Evolutionary conservation across 257 asterid genomes (phyloP).

Genomic region (Solanum tarijense): DNA sequence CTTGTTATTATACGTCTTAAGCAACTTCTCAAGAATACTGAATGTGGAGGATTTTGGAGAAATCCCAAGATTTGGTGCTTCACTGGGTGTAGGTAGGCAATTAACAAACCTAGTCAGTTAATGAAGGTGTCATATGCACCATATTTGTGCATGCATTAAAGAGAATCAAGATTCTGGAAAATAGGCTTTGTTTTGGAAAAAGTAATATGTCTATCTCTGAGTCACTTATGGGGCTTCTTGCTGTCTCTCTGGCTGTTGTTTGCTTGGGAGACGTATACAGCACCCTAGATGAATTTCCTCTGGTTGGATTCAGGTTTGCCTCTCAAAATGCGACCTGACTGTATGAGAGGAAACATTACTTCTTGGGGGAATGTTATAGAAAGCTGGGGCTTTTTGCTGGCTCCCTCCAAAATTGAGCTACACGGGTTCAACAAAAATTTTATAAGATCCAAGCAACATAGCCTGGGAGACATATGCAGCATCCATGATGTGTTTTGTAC

Average conservation of each 20-base stretch:
- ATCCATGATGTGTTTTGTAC: no score
- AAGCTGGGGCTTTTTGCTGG: neutral
- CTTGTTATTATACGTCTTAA: neutral
- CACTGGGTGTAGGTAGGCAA: neutral
- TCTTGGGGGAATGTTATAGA: neutral
- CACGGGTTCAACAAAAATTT: neutral
- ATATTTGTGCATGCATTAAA: neutral
- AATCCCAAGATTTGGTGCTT: neutral
- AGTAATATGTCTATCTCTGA: neutral
- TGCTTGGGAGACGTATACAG: neutral
- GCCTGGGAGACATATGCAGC: neutral
- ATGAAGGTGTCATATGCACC: neutral
- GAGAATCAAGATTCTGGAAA: neutral
- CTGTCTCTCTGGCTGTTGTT: neutral
- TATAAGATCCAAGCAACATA: neutral
- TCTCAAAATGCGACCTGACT: neutral
- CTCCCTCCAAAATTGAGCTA: neutral
- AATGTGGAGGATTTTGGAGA: neutral
- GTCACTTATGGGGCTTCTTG: neutral
- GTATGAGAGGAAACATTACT: neutral
- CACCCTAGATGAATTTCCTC: neutral
- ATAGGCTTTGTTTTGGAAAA: neutral
- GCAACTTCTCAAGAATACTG: neutral
- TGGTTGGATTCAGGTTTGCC: neutral
- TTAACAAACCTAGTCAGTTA: neutral